Conservation (phyloP, 257 asterid genomes). For the Nicotiana tabacum region DNA sequence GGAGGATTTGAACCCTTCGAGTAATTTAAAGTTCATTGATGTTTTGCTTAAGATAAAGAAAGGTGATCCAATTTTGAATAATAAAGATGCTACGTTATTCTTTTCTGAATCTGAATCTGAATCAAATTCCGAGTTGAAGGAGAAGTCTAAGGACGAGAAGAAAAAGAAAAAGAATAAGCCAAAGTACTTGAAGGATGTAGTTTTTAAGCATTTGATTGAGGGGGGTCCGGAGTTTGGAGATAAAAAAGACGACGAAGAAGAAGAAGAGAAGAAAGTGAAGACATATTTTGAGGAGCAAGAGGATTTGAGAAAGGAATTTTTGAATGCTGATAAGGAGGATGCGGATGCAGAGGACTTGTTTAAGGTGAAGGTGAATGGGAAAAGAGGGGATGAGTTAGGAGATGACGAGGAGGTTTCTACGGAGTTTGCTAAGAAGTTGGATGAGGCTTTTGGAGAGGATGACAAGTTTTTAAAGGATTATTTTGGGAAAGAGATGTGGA, state of each 20-base stretch:
- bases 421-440: slow-evolving; percentile 44
- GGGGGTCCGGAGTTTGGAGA: slow-evolving; percentile 61
- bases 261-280: slow-evolving; percentile 28
- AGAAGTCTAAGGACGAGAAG: neutral
- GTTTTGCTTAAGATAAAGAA: slow-evolving; percentile 56
- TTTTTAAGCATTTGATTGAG: slow-evolving; percentile 59
- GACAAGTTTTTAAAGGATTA: slow-evolving; percentile 58
- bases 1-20: slow-evolving; percentile 7
- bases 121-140: slow-evolving; percentile 2
- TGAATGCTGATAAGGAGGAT: slow-evolving; percentile 36
- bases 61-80: slow-evolving; percentile 52
- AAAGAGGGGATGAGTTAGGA: slow-evolving; percentile 15
- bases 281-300: slow-evolving; percentile 66
- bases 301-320: slow-evolving; percentile 42
- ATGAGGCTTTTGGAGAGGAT: slow-evolving; percentile 60
- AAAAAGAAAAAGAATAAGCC: slow-evolving; percentile 45
- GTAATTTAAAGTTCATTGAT: slow-evolving; percentile 37
- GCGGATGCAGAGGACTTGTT: slow-evolving; percentile 46
- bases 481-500: slow-evolving; percentile 61
- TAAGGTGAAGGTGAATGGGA: slow-evolving; percentile 36
- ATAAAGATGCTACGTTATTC: slow-evolving; percentile 56
- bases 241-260: slow-evolving; percentile 1
- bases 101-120: slow-evolving; percentile 39
- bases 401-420: slow-evolving; percentile 13
- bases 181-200: slow-evolving; percentile 70